Percentiles rank a stretch among this genome's conserved stretches.
Conservation (phyloP, 768 basidiomycete genomes). For the Phanerochaete carnosa region DNA sequence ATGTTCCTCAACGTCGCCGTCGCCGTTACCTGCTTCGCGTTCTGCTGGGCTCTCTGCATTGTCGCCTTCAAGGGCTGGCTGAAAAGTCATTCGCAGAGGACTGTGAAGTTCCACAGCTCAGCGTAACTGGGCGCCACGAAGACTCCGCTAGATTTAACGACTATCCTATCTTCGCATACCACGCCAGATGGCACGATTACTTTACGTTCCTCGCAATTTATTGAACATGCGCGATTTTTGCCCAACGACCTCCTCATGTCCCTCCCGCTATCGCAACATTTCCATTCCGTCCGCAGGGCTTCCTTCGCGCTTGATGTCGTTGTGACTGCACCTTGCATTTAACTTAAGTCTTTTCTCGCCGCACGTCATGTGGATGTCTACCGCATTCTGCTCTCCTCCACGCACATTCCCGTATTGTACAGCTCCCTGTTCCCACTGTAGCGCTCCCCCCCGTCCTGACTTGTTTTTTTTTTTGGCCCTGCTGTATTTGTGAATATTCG, state of each 20-base stretch:
- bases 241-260: not conserved
- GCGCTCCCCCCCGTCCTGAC: not conserved
- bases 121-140: conserved; percentile 18
- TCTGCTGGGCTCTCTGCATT: conserved; percentile 77
- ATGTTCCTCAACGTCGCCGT: conserved; percentile 87
- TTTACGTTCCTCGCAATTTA: not conserved
- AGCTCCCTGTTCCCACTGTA: not conserved
- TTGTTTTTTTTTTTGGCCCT: not conserved
- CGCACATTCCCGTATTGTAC: not conserved
- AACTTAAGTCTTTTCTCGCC: conserved; percentile 1
- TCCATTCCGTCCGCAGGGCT: not conserved
- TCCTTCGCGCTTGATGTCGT: not conserved
- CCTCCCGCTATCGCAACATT: not conserved
- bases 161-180: not conserved
- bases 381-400: not conserved
- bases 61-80: conserved; percentile 85
- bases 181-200: not conserved
- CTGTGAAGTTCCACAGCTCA: conserved; percentile 32
- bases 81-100: conserved; percentile 38
- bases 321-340: not conserved
- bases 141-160: not conserved
- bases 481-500: not conserved
- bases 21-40: conserved; percentile 81
- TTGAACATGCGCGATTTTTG: not conserved
- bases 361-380: not conserved